Base-by-base conservation (phyloP, 2,329 filamentous ascomycete genomes). In the Graphilbum sp. region DNA sequence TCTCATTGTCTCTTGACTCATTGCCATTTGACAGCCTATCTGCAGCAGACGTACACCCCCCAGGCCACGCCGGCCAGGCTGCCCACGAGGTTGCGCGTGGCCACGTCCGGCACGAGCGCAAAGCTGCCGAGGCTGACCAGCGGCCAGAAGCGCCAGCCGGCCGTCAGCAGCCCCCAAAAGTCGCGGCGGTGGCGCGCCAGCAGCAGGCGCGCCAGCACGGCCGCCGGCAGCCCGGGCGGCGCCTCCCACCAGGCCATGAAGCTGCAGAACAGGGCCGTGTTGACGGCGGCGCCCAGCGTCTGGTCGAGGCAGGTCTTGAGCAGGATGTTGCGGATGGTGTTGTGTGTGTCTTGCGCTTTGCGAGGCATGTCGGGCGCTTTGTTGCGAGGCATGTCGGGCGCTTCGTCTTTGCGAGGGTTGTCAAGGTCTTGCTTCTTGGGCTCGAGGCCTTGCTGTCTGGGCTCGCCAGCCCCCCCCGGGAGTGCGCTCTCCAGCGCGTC, bases 131-230 rank as follows among this genome's bases (percentile, higher is more conserved):
- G 50, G 46, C 75, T 79, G 8, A 85, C 72, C 8, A 68, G 46
- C 2, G 80, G 80, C 69, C 80, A 82, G 39, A 84, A 64, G 48
- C 70, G 77, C 58, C 79, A 74, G 1, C 83, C 78, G 0, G 85
- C 83, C 33, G 60, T 50, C 47, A 84, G 63, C 40, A 88, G 63
- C 0, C 66, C 63, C 58, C 63, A 69, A 46, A 82, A 79, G 52
- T 82, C 78, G 32, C 61, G 52, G 42, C 55, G 52, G 3, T 63
- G 57, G 47, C 57, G 50, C 11, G 60, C 21, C 5, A 34, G 18
- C 8, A 36, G 29, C n/a, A 27, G 58, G 11, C 25, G 29, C 6
- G 5, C 29, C 11, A 31, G n/a, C 6, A 13, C 11, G 9, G 29
- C 29, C 6, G 29, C 29, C 29, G 29, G 16, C 29, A 31, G 29